Conservation (phyloP, 108 stramenopile genomes). For the Pseudonitzschia pungens region DNA sequence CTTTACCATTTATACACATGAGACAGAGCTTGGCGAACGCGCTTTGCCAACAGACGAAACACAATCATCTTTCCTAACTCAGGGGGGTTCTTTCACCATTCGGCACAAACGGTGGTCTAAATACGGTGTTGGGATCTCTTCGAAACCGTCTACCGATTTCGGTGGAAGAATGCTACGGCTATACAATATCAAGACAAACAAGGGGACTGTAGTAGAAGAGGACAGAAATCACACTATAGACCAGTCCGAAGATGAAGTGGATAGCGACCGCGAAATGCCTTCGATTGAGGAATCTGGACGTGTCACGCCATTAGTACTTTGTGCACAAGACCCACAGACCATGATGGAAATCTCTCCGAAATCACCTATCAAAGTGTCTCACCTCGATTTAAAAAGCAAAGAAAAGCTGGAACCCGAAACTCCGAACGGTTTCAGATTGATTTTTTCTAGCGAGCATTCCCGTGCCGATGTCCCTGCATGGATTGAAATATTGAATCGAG, state of each 20-base stretch:
- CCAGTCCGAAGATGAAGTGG: slow-evolving; percentile 47
- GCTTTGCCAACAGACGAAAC: slow-evolving; percentile 25
- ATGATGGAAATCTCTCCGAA: background rate
- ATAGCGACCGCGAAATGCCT: slow-evolving; percentile 35
- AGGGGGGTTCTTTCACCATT: slow-evolving; percentile 73
- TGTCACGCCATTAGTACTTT: slow-evolving; percentile 44
- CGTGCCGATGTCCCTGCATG: slow-evolving; percentile 79
- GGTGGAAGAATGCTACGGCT: slow-evolving; percentile 86
- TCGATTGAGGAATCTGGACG: slow-evolving; percentile 39
- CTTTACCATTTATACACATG: slow-evolving; percentile 57
- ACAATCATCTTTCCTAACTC: slow-evolving; percentile 47
- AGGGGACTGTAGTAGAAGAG: slow-evolving; percentile 24
- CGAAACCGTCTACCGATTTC: slow-evolving; percentile 68
- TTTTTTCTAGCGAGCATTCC: slow-evolving; percentile 43
- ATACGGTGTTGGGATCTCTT: slow-evolving; percentile 74
- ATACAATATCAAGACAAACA: slow-evolving; percentile 39
- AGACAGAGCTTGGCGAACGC: slow-evolving; percentile 25
- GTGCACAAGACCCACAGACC: slow-evolving; percentile 20
- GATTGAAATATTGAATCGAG: slow-evolving; percentile 86
- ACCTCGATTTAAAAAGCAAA: background rate
- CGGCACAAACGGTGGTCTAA: slow-evolving; percentile 72
- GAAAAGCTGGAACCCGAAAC: slow-evolving; percentile 17
- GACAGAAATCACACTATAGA: slow-evolving; percentile 42
- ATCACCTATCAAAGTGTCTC: background rate
- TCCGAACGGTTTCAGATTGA: slow-evolving; percentile 9